A percentile compares a stretch with the other conserved stretches of the same genome.
These are phyloP conservation scores for Suillus discolor DNA, from an alignment of 768 basidiomycete species.

Conservation along the genomic window DNA sequence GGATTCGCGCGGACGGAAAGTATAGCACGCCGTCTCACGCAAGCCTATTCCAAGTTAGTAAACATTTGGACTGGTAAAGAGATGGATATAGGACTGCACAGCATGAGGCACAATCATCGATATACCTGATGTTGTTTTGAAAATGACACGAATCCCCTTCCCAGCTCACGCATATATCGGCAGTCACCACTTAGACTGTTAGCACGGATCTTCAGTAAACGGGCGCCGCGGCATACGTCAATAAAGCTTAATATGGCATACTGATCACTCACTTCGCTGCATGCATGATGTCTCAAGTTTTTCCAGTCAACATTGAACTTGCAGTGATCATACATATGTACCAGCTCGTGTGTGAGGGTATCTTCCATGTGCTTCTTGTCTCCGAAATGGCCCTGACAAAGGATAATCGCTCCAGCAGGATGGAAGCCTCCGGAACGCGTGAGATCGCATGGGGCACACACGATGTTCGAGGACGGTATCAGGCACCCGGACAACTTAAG, in stretches of 20 bases:
- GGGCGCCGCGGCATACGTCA: slow-evolving; percentile 5
- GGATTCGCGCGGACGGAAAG: slow-evolving; percentile 83
- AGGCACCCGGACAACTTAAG: slow-evolving; percentile 74
- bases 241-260: neutral
- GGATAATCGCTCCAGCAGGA: slow-evolving; percentile 72
- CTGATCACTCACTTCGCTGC: slow-evolving; percentile 77
- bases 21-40: slow-evolving; percentile 86
- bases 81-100: slow-evolving; percentile 14
- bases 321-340: slow-evolving; percentile 96
- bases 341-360: slow-evolving; percentile 89
- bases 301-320: slow-evolving; percentile 93
- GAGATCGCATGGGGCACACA: slow-evolving; percentile 83
- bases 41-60: slow-evolving; percentile 54
- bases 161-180: slow-evolving; percentile 78
- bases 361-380: slow-evolving; percentile 89
- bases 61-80: slow-evolving; percentile 3
- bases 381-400: slow-evolving; percentile 86
- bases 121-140: slow-evolving; percentile 93
- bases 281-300: slow-evolving; percentile 92
- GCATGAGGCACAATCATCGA: slow-evolving; percentile 9
- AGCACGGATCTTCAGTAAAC: slow-evolving; percentile 77
- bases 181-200: slow-evolving; percentile 96
- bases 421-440: slow-evolving; percentile 84
- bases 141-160: slow-evolving; percentile 75
- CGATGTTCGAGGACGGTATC: slow-evolving; percentile 70